Conservation (phyloP, 1,139 yeast genomes). For the Hansenula sp. region DNA sequence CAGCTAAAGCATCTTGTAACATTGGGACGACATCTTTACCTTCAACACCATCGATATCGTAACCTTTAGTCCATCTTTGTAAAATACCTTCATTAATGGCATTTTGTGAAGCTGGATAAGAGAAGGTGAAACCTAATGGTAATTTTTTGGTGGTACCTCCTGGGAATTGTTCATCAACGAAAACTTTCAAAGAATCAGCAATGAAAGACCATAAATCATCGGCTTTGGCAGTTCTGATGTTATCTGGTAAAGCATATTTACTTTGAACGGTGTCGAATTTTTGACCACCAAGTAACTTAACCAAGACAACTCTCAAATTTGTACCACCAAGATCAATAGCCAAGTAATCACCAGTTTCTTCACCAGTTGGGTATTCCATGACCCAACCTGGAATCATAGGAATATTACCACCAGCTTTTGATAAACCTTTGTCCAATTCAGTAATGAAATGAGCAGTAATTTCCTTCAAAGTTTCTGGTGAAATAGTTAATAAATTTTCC, state of each 20-base stretch:
- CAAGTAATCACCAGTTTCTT: conserved; percentile 81
- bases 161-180: conserved; percentile 58
- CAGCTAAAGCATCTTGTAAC: conserved; percentile 71
- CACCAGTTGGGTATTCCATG: conserved; percentile 86
- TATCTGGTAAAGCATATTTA: conserved; percentile 70
- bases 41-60: conserved; percentile 90
- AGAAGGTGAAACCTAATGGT: conserved; percentile 93
- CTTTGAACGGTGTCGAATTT: conserved; percentile 81
- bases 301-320: conserved; percentile 84
- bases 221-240: conserved; percentile 68
- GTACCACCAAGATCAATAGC: conserved; percentile 98
- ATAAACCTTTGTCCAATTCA: conserved; percentile 78
- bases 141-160: conserved; percentile 46
- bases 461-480: conserved; percentile 52
- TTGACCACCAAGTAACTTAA: conserved; percentile 71
- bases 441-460: conserved; percentile 64
- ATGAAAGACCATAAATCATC: conserved; percentile 82
- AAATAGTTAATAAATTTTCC: conserved; percentile 62
- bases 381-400: conserved; percentile 99
- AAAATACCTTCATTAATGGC: conserved; percentile 82
- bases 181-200: conserved; percentile 70
- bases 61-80: conserved; percentile 98
- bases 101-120: conserved; percentile 85
- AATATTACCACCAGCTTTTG: conserved; percentile 73
- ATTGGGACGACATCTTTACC: conserved; percentile 92